These are phyloP conservation scores for Krasilnikovozyma curviuscula DNA, from an alignment of 768 basidiomycete species.

Conservation along the genomic window DNA sequence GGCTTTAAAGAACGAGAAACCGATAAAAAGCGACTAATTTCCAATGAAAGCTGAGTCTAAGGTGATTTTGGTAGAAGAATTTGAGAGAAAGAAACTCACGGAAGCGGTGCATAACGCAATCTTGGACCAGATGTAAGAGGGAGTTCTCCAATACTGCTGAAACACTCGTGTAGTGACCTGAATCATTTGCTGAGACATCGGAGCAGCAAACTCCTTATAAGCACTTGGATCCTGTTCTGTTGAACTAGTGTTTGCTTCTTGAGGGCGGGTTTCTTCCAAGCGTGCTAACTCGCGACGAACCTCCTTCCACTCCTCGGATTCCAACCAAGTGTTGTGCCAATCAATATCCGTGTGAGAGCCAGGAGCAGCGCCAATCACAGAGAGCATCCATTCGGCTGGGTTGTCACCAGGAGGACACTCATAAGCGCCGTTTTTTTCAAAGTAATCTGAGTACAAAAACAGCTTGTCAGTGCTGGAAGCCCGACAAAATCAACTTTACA, in stretches of 20 bases:
- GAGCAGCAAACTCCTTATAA: constrained; percentile 6
- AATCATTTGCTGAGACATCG: constrained; percentile 9
- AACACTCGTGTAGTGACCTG: constrained; percentile 23
- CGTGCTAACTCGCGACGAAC: too few species aligned
- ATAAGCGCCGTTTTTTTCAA: constrained; percentile 46
- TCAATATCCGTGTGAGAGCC: constrained; percentile 49
- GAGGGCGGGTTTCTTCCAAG: constrained; percentile 30
- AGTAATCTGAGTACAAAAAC: too few species aligned
- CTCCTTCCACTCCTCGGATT: constrained; percentile 39
- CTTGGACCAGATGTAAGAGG: constrained; percentile 28
- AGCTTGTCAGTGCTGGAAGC: too few species aligned
- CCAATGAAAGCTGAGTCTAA: background rate
- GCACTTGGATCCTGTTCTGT: constrained; percentile 2
- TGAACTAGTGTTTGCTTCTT: constrained; percentile 22
- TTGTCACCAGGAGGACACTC: constrained; percentile 47
- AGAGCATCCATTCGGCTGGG: constrained; percentile 42
- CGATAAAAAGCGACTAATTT: constrained; percentile 19
- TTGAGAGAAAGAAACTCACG: constrained; percentile 10
- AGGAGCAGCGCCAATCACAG: constrained; percentile 40
- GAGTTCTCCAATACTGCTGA: constrained; percentile 29
- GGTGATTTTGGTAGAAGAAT: background rate
- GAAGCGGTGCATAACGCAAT: constrained; percentile 19
- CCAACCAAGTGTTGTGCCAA: constrained; percentile 69
- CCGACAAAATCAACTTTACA: too few species aligned
- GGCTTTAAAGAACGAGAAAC: constrained; percentile 27